Evolutionary conservation across 2,329 filamentous ascomycete genomes (phyloP), one percentile per base, ranked within the genome.

Genomic region (Aureobasidium pullulans): DNA sequence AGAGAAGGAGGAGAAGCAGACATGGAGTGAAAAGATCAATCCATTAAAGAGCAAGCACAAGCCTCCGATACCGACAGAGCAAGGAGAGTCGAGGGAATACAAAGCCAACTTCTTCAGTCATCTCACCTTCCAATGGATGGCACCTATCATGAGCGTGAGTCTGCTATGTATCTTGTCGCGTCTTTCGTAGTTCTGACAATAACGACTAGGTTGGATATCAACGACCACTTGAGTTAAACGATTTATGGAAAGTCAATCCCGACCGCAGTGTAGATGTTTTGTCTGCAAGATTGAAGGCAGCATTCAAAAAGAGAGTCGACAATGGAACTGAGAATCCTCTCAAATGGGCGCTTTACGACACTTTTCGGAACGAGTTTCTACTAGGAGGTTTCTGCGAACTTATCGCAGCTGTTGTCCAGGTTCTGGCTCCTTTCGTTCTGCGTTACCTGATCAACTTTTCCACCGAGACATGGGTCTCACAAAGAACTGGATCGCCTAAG

Each of bases 201-300:
- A 11, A 6, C 8, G 3, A 16, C 23, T 65, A 90, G 85, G 83
- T 85, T 40, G 94, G 94, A 37, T 97, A 96, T 73, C 86, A 90
- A 69, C 86, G 94, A 13, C 84, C 86, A 2, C 80, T 99, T 2
- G 87, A 96, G 68, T 76, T 86, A 59, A 89, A 88, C 65, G 94
- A 99, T 71, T 84, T 99, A 60, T 97, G 91, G 87, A 76, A 80
- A 1, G 88, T 97, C 65, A 96, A 96, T 64, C 92, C 92, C 0
- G 77, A 88, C 62, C 82, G 94, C 62, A 82, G 84, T 15, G 85
- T 90, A 46, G 84, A 89, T 63, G 76, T 84, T 10, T 77, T 96
- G 72, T 85, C 88, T 7, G 72, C 75, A 7, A 87, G 80, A 64
- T 76, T 96, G 47, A 81, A 85, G 61, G 78, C 76, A 6, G 83